Evolutionary conservation across 1,139 yeast species (phyloP), one percentile per base, ranked within the genome.

Genomic region (Lodderomyces beijingensis): DNA sequence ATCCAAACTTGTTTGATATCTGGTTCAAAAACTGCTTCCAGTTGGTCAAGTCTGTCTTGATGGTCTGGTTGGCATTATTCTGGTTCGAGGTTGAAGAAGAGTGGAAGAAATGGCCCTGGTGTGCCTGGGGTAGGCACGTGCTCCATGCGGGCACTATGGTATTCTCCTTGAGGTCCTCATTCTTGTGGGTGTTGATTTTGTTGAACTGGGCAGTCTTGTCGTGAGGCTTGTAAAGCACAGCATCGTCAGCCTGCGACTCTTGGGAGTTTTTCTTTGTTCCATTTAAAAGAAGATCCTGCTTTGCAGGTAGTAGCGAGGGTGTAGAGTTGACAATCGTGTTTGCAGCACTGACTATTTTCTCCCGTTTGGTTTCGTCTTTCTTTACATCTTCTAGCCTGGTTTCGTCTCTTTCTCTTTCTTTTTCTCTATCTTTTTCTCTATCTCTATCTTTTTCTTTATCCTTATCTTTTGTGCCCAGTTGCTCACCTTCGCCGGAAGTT

Each of bases 201-300:
- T 53, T 57, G 48, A 68, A 67, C 38, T 67, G 69, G 15, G 57
- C 50, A 3, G 72, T 52, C 33, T 63, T 59, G 36, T 62, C 61
- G 37, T 68, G 74, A 2, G 74, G 70, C 38, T 66, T 66, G 45
- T 67, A 68, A 38, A 68, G 53, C 2, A 68, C 73, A 1, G 74
- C 74, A 45, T 68, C 74, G 34, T 66, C 72, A 18, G 26, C 34
- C 40, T 44, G n/a, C n/a, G n/a, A n/a, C 28, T 37, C 13, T 23
- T 32, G 32, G 27, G 18, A 39, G 3, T 77, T 44, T 48, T 79
- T 43, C 62, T 74, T 32, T 21, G 24, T 27, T 4, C 10, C 10
- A 19, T 19, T 10, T 8, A 8, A 7, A 19, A 19, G 15, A 3
- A 25, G 13, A 10, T 49, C 57, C 26, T 43, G 47, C 19, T 37